Evolutionary conservation across 805 yeast genomes (phyloP), one percentile per base, ranked within the genome.

Genomic region (Middelhovenomyces tepae): DNA sequence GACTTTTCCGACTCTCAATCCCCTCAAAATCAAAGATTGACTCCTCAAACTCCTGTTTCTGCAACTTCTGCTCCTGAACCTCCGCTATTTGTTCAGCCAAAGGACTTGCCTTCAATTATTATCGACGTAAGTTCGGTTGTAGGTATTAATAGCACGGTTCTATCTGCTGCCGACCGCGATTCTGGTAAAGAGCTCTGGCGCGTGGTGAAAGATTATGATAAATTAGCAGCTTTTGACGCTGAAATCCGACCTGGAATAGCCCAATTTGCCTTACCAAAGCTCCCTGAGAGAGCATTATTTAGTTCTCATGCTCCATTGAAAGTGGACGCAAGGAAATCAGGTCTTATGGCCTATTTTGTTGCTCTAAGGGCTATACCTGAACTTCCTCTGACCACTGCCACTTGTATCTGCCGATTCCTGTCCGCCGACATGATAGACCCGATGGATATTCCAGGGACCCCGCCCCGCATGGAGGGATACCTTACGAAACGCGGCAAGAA

Each of bases 131-230:
- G 50, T 43, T 19, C 59, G 39, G 37, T 48, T 28, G 37, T 34
- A 54, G 55, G 38, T 22, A 62, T 54, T 24, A 42, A 56, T 7
- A 67, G 64, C n/a, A n/a, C 81, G 15, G 64, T 80, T 1, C 65
- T 87, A 34, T 67, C 78, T 11, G 73, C 81, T 4, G 59, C 68
- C 28, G 89, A 81, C 44, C 67, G 75, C 21, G 73, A 66, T 16
- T 57, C 76, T 2, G 61, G 64, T 24, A 75, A 75, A 39, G 84
- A 77, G 45, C 69, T 82, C 63, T 87, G 94, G 79, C 67, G 75
- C 44, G 73, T 84, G 34, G 62, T 74, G 26, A 85, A 85, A 48
- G 55, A 74, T 2, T 69, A 75, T 38, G 59, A 70, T 1, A 78
- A 77, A 45, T 58, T 89, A n/a, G 41, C 62, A 4, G 62, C 66